Percentiles rank a stretch among this genome's conserved stretches.
Conservation (phyloP, 1,284 basidiomycete species). For the Ceratobasidium sp. region DNA sequence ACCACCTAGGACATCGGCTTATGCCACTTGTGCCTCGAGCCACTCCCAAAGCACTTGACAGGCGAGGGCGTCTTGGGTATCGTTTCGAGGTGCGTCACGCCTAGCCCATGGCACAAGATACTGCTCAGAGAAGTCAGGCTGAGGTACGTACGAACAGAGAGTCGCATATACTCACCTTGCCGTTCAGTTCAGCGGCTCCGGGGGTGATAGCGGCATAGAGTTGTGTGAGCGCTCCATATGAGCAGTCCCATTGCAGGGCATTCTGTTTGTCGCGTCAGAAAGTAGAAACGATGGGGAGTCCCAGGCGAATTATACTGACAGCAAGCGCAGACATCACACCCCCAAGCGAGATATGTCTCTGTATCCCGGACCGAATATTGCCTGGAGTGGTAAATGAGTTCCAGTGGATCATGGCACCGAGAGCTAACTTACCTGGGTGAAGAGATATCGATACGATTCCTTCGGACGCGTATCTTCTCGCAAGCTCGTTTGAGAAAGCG, state of each 20-base stretch:
- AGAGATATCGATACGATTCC: constrained; percentile 48
- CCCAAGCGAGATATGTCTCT: constrained; percentile 1
- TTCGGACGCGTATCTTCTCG: constrained; percentile 46
- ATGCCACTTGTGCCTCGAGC: constrained; percentile 58
- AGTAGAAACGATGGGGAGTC: not conserved
- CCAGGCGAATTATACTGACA: not conserved
- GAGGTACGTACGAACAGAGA: too few species aligned
- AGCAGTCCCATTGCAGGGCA: constrained; percentile 30
- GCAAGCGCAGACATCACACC: constrained; percentile 16
- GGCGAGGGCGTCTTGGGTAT: constrained; percentile 52
- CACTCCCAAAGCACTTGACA: constrained; percentile 60
- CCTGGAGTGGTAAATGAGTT: constrained; percentile 6
- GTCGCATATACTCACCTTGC: constrained; percentile 40
- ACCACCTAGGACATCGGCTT: not conserved
- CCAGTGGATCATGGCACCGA: not conserved
- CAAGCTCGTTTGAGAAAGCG: constrained; percentile 48
- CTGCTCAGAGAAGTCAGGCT: not conserved
- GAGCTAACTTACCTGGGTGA: constrained; percentile 43
- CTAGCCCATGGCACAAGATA: constrained; percentile 48
- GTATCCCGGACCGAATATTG: constrained; percentile 33
- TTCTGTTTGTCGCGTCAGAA: constrained; percentile 14
- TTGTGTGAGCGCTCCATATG: constrained; percentile 45
- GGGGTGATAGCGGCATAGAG: constrained; percentile 46
- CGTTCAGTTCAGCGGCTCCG: constrained; percentile 43
- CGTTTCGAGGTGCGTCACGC: constrained; percentile 35